Conservation (phyloP, 139 green algal genomes). For the Pleodorina starrii region DNA sequence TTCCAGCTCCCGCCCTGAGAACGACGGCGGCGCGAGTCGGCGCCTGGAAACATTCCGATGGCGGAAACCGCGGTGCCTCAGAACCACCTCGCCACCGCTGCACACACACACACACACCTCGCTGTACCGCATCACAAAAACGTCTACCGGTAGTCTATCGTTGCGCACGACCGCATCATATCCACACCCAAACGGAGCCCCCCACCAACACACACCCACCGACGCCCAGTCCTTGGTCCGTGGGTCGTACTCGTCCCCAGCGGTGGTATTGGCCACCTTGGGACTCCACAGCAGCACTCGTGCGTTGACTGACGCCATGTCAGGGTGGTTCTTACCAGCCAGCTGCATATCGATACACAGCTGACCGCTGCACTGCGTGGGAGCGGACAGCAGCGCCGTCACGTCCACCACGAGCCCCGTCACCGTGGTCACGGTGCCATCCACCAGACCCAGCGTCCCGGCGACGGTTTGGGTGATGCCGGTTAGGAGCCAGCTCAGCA, state of each 20-base stretch:
- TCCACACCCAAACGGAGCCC: background rate
- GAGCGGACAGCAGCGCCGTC: background rate
- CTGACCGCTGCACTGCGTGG: background rate
- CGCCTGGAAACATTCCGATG: too few species aligned
- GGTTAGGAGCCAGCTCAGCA: background rate
- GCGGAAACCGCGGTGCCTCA: too few species aligned
- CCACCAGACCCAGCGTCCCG: background rate
- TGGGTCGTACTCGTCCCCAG: background rate
- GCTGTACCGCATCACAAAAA: too few species aligned
- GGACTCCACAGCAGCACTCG: constrained; percentile 3
- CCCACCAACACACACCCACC: background rate
- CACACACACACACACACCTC: too few species aligned
- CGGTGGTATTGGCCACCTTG: background rate
- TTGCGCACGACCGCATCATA: background rate
- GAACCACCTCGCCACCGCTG: too few species aligned
- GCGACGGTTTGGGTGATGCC: background rate
- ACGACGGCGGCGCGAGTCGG: too few species aligned
- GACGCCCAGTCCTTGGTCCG: constrained; percentile 19
- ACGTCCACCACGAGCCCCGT: background rate
- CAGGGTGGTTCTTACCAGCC: background rate
- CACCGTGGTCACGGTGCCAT: background rate
- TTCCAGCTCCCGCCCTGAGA: too few species aligned
- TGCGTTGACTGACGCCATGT: background rate
- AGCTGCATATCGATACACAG: background rate
- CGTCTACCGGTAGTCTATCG: too few species aligned